These are phyloP conservation scores for Penicillium sp. DNA, from an alignment of 2,329 filamentous ascomycete species.

Conservation along the genomic window DNA sequence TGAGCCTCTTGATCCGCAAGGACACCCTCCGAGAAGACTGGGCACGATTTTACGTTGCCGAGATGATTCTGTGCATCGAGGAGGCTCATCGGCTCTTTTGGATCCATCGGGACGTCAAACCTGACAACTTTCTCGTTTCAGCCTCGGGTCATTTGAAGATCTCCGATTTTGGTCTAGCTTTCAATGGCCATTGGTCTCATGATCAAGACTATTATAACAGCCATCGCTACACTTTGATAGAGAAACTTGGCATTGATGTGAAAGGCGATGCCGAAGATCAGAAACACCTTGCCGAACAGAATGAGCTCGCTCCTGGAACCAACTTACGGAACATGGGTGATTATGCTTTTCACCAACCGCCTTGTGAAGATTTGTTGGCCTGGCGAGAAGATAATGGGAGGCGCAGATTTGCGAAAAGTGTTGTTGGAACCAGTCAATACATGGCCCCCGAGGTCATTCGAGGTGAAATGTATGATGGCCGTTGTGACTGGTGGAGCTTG, in stretches of 20 bases:
- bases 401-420: constrained; percentile 74
- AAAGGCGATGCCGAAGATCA: constrained; percentile 73
- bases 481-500: constrained; percentile 97
- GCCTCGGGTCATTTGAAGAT: constrained; percentile 90
- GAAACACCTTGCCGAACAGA: constrained; percentile 50
- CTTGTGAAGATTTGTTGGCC: constrained; percentile 58
- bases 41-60: constrained; percentile 84
- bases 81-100: constrained; percentile 84
- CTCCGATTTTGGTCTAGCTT: constrained; percentile 92
- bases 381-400: constrained; percentile 72
- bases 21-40: constrained; percentile 77
- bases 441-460: constrained; percentile 94
- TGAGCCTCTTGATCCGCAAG: constrained; percentile 81
- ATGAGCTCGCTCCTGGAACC: constrained; percentile 5
- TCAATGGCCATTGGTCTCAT: constrained; percentile 93
- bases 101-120: constrained; percentile 96
- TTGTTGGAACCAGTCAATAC: constrained; percentile 95
- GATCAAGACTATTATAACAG: constrained; percentile 84
- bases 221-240: constrained; percentile 75
- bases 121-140: constrained; percentile 93
- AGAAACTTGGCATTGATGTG: constrained; percentile 73
- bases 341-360: constrained; percentile 29
- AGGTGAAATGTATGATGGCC: constrained; percentile 81
- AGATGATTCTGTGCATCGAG: constrained; percentile 95
- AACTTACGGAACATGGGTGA: constrained; percentile 35